Evolutionary conservation across 2,329 filamentous ascomycete genomes (phyloP).

Genomic region (Zymoseptoria ardabiliae): DNA sequence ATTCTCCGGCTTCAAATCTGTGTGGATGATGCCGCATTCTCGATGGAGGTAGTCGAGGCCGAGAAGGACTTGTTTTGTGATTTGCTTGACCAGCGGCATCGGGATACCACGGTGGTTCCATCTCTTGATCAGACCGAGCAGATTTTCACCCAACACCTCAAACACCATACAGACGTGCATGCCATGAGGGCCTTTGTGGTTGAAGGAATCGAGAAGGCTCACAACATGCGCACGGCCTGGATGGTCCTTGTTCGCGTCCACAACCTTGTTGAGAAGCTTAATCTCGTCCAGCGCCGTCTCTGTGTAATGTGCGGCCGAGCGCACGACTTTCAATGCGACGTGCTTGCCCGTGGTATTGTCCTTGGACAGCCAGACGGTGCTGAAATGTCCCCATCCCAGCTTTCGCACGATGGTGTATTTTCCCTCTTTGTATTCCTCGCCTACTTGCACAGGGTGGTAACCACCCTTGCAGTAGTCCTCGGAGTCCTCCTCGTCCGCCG

Average conservation of each 20-base stretch:
- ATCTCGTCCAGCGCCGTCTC: constrained; percentile 99
- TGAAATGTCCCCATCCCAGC: constrained; percentile 97
- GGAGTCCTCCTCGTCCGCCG: constrained; percentile 95
- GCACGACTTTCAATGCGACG: constrained; percentile 94
- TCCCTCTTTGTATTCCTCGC: constrained; percentile 95
- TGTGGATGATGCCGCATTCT: constrained; percentile 98
- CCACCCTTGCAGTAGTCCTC: constrained; percentile 99
- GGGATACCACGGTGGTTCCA: constrained; percentile 98
- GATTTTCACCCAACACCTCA: constrained; percentile 90
- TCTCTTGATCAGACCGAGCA: constrained; percentile 90
- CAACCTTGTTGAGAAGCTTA: constrained; percentile 94
- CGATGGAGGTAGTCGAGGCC: constrained; percentile 94
- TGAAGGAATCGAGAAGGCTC: constrained; percentile 91
- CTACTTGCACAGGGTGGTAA: constrained; percentile 90
- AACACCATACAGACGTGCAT: constrained; percentile 99
- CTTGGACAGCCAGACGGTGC: constrained; percentile 80
- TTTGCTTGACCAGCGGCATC: constrained; percentile 94
- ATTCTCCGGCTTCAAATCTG: constrained; percentile 94
- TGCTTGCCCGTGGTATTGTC: constrained; percentile 88
- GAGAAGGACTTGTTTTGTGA: constrained; percentile 93
- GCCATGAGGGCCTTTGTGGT: constrained; percentile 94
- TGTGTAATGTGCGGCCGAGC: constrained; percentile 95
- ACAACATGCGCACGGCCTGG: constrained; percentile 93
- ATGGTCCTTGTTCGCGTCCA: constrained; percentile 88
- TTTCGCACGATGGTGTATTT: constrained; percentile 96